Base-by-base conservation (phyloP, 164 flowering plant species). In the Tetrastigma voinierianum region DNA sequence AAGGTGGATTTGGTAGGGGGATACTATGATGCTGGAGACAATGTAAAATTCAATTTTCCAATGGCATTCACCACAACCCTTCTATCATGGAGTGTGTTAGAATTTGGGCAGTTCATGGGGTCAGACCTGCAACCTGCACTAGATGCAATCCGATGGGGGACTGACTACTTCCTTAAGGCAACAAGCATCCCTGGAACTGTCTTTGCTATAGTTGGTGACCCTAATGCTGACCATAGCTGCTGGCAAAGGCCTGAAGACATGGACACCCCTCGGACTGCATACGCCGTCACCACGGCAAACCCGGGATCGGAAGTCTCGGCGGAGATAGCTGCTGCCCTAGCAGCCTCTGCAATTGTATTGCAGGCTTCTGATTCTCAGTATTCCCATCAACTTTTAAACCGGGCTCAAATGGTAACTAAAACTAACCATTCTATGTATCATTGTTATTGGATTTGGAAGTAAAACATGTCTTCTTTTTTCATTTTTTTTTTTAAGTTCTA, bases 161-260 rank as follows among this genome's bases (percentile, higher is more conserved):
- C 97, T 0, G 97, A 93, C 57, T 93, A 89, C 79, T 77, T 93
- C 18, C 79, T 93, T 3, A 90, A 89, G 66, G 81, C 88, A 59
- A 90, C 90, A 0, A 73, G 73, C 25, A 51, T 72, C 10, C 86
- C 85, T 1, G 83, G 77, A n/a, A 24, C 76, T 6, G 76, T 91
- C 1, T 81, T 64, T 51, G 96, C 66, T 46, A 87, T 83, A 46
- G 93, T 92, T 1, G 97, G 97, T 1, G 87, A 90, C 16, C 80
- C 90, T 0, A 57, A 67, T 14, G 64, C 21, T 3, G 97, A 89
- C 57, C 92, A 87, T 51, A 58, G 73, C 11, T 87, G 92, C 66
- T 89, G 97, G 97, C 83, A 90, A 67, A 76, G 94, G 66, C 89
- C 97, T 0, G 96, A 91, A 53, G 97, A 89, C 72, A 91, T 91